Evolutionary conservation across 768 basidiomycete genomes (phyloP).

Genomic region (Rhodotorula toruloides): DNA sequence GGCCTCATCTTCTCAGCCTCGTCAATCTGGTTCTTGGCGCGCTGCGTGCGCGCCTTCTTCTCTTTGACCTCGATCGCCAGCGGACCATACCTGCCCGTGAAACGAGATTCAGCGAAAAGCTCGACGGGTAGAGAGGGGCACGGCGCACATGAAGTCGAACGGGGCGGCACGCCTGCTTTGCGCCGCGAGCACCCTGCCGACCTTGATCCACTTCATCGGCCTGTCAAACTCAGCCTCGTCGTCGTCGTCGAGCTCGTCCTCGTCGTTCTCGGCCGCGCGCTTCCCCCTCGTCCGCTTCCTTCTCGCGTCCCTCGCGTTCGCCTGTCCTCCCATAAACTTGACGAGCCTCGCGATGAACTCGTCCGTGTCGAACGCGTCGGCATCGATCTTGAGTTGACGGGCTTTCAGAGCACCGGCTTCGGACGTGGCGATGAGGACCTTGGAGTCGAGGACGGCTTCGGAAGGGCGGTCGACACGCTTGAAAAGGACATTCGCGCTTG

Average conservation of each 20-base stretch:
- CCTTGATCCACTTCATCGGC: conserved; percentile 61
- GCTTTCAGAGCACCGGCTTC: conserved; percentile 78
- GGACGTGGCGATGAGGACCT: conserved; percentile 68
- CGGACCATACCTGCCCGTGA: conserved; percentile 73
- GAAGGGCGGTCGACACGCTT: conserved; percentile 66
- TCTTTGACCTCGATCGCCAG: conserved; percentile 60
- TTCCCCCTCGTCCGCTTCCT: conserved; percentile 40
- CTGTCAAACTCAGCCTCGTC: conserved; percentile 31
- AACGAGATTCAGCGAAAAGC: not conserved
- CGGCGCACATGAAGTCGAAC: conserved; percentile 77
- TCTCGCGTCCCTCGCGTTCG: conserved; percentile 47
- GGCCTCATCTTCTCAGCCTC: conserved; percentile 64
- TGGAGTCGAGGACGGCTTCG: conserved; percentile 85
- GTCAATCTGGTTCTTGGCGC: conserved; percentile 63
- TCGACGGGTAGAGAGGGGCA: not conserved
- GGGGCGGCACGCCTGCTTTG: conserved; percentile 73
- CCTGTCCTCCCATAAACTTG: conserved; percentile 53
- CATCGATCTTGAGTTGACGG: conserved; percentile 81
- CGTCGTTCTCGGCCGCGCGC: conserved; percentile 41
- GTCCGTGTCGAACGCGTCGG: conserved; percentile 82
- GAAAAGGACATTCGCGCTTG: conserved; percentile 40
- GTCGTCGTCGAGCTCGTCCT: conserved; percentile 49
- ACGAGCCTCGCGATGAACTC: conserved; percentile 72
- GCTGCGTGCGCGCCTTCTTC: conserved; percentile 34
- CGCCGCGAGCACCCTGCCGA: conserved; percentile 76